Evolutionary conservation across 257 asterid genomes (phyloP), one percentile per base, ranked within the genome.

Genomic region (Anisodus acutangulus): DNA sequence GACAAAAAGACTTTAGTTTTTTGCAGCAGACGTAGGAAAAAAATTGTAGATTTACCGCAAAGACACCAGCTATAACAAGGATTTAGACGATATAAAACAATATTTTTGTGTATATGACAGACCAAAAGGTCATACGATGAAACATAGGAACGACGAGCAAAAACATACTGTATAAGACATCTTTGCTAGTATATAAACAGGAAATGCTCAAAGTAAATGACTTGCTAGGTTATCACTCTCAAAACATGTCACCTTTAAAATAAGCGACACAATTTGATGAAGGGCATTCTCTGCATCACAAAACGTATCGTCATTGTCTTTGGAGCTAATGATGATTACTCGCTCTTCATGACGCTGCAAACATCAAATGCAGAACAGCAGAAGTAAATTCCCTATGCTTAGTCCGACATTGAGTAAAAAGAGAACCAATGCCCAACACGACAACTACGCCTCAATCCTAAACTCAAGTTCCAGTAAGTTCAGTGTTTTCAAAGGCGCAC

Each of bases 201-300:
- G 58, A 76, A 22, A 76, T 22, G 22, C 58, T 51, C 43, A 12
- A 13, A 13, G 81, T 16, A 76, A 51, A 76, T 26, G 8, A 76
- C 47, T 53, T 26, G 1, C 41, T 51, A 76, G 8, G 81, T 76
- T 53, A 26, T 51, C 63, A 59, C 7, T 37, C 68, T 41, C 16
- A 51, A 70, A 67, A 43, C 8, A 68, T 11, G 45, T 80, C 84
- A 97, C 98, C 99, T 91, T 89, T 84, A 97, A 98, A 70, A 94
- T 92, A 89, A 95, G 87, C 84, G 88, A 90, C 86, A 95, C 95
- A 79, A 97, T 95, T 86, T 93, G 97, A 88, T 92, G 98, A 89
- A 97, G 98, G 59, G 98, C 99, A 86, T 91, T 89, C 88, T 97
- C 99, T n/a, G 99, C 97, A 87, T 97, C 98, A 83, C 94, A 93